Conservation (phyloP, 257 asterid species). For the Forsythia viridissima region DNA sequence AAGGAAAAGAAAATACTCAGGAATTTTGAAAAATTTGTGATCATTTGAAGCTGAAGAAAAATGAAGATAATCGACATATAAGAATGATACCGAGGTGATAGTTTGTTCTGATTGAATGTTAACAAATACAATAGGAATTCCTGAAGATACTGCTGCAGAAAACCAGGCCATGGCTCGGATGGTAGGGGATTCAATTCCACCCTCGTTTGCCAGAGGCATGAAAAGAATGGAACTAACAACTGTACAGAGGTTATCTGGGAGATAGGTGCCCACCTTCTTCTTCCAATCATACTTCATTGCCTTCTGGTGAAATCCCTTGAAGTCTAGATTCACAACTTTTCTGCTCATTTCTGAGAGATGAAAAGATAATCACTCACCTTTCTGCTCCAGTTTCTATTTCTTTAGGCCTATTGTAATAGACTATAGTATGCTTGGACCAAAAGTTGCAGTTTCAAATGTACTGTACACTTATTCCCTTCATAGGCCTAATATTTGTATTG, state of each 20-base stretch:
- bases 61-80: neutral
- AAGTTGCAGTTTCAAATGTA: too few species aligned
- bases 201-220: conserved; percentile 44
- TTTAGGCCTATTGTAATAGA: neutral
- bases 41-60: neutral
- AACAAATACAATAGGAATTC: conserved; percentile 46
- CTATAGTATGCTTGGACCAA: too few species aligned
- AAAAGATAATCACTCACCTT: neutral
- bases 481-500: too few species aligned
- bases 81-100: conserved; percentile 32
- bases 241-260: conserved; percentile 47
- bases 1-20: neutral
- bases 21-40: neutral
- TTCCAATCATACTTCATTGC: conserved; percentile 53
- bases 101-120: conserved; percentile 56
- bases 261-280: conserved; percentile 38
- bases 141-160: conserved; percentile 56
- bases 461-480: too few species aligned
- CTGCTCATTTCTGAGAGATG: conserved; percentile 50
- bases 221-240: conserved; percentile 47
- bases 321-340: conserved; percentile 43
- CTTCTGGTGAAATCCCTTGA: conserved; percentile 38
- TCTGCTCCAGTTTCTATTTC: neutral
- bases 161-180: conserved; percentile 64
- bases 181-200: conserved; percentile 34